phyloP scores from a whole-genome alignment of 495 filamentous ascomycete species.

The Hyaloscypha finlandica region DNA sequence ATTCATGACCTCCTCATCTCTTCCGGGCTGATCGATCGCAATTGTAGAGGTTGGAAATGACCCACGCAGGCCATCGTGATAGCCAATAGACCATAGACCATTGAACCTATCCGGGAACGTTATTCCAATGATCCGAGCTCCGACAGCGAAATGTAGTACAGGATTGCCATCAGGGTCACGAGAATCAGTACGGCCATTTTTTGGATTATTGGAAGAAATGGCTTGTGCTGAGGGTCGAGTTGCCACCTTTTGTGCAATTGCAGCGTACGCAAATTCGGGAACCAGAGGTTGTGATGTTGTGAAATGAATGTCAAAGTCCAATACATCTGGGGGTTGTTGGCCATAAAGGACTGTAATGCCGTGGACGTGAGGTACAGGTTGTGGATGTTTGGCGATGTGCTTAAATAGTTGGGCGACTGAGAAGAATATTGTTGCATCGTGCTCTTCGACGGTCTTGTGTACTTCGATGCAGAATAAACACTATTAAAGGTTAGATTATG shows the following conservation, averaged over 20 bases:
- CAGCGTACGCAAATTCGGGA: conserved; percentile 31
- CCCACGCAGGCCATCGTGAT: conserved; percentile 47
- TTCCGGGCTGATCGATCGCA: conserved; percentile 37
- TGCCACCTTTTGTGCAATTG: conserved; percentile 36
- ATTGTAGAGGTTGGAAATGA: conserved; percentile 43
- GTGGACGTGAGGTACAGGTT: conserved; percentile 38
- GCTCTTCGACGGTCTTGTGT: conserved; percentile 30
- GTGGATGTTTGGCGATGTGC: conserved; percentile 30
- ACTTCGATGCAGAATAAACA: conserved; percentile 33
- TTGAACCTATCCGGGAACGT: conserved; percentile 47
- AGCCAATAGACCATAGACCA: conserved; percentile 46
- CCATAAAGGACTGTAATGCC: conserved; percentile 44
- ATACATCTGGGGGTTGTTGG: conserved; percentile 16
- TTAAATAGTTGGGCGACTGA: conserved; percentile 28
- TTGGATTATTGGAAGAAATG: conserved; percentile 37
- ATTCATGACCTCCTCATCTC: conserved; percentile 40
- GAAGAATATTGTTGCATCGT: conserved; percentile 36
- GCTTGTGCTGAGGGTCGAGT: conserved; percentile 39
- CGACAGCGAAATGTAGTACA: conserved; percentile 43
- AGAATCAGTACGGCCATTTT: conserved; percentile 32
- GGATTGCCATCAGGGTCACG: conserved; percentile 39
- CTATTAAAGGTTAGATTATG: conserved; percentile 13
- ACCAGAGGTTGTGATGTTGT: conserved; percentile 32
- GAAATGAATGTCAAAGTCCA: conserved; percentile 50
- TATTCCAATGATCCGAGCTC: conserved; percentile 46